Evolutionary conservation across 208 protist species (phyloP), one percentile per base, ranked within the genome.

Genomic region (Trypanosoma brucei): DNA sequence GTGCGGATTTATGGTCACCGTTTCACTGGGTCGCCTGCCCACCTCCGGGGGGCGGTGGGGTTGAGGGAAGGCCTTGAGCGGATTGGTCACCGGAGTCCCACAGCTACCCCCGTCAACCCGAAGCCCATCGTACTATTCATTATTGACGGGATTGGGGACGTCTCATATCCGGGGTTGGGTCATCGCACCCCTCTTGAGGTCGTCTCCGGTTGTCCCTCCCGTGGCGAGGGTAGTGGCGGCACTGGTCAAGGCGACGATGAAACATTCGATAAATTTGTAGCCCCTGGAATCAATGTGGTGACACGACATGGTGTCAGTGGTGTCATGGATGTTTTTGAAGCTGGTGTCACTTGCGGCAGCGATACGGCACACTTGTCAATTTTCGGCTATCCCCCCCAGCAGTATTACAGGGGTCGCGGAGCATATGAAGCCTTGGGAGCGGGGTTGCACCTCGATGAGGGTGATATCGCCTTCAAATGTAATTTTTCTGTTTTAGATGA

Each of bases 321-420:
- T 1, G 34, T 88, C 36, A 84, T 91, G 84, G 84, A 91, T 69
- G 78, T 83, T 0, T 83, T 82, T 72, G 57, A 78, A 55, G 76
- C 81, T 2, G 84, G 84, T 9, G 61, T 72, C 35, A 79, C 72
- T 56, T 91, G 84, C 62, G 84, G 84, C 54, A 91, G 84, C 53
- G 84, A 91, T 57, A 91, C 84, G 14, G 84, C 84, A n/a, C 84
- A 91, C 61, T 70, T 91, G 40, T 72, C 72, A 50, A 61, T 91
- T 55, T 84, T 91, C 58, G 84, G 84, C 30, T 91, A 91, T 65
- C 67, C 66, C 1, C 84, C 84, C 31, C 60, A 57, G 37, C 52
- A 56, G 39, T 91, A 88, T 66, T 91, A 91, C 70, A 59, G 79
- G 40, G 84, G 84, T 37, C 79, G 84, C 38, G 84, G 84, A 3